Percentiles rank a stretch among this genome's conserved stretches.
Evolutionary conservation across 1,284 basidiomycete genomes (phyloP).

Genomic region (Mycena citricolor): DNA sequence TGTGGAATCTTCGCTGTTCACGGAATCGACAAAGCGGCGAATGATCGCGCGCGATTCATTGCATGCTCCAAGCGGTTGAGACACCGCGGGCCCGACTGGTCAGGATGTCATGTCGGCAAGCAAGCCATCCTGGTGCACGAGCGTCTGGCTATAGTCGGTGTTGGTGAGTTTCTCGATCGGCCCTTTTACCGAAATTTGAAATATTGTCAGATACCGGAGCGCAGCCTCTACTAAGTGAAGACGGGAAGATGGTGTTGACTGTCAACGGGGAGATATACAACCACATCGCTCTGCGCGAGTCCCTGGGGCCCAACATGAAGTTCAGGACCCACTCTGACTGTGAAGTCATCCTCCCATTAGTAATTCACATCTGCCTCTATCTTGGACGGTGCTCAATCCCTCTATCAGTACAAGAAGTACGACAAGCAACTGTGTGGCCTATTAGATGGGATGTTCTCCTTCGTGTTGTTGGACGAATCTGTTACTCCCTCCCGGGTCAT

Average conservation of each 20-base stretch:
- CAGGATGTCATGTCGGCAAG: constrained; percentile 86
- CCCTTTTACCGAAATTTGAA: too few relatives aligned
- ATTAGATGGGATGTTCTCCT: constrained; percentile 99
- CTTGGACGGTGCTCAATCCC: not conserved
- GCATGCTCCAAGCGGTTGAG: constrained; percentile 86
- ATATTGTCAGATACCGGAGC: constrained; percentile 78
- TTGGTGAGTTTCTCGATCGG: constrained; percentile 65
- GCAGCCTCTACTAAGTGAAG: constrained; percentile 89
- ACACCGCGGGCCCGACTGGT: constrained; percentile 96
- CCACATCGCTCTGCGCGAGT: constrained; percentile 81
- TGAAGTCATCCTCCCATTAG: constrained; percentile 93
- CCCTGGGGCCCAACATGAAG: constrained; percentile 62
- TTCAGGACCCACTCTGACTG: constrained; percentile 99
- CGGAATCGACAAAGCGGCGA: constrained; percentile 68
- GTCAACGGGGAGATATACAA: constrained; percentile 99
- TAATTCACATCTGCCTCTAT: constrained; percentile 37
- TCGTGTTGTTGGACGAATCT: constrained; percentile 93
- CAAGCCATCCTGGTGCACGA: constrained; percentile 85
- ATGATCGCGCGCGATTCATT: constrained; percentile 73
- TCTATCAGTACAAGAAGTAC: constrained; percentile 77
- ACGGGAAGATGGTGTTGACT: constrained; percentile 83
- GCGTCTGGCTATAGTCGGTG: constrained; percentile 95
- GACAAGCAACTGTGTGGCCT: constrained; percentile 74
- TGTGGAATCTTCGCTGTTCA: constrained; percentile 90
- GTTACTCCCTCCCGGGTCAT: constrained; percentile 88